A percentile compares a stretch with the other conserved stretches of the same genome.
These are phyloP conservation scores for Yarrowia phangngaensis DNA, from an alignment of 805 yeast species.

Conservation along the genomic window DNA sequence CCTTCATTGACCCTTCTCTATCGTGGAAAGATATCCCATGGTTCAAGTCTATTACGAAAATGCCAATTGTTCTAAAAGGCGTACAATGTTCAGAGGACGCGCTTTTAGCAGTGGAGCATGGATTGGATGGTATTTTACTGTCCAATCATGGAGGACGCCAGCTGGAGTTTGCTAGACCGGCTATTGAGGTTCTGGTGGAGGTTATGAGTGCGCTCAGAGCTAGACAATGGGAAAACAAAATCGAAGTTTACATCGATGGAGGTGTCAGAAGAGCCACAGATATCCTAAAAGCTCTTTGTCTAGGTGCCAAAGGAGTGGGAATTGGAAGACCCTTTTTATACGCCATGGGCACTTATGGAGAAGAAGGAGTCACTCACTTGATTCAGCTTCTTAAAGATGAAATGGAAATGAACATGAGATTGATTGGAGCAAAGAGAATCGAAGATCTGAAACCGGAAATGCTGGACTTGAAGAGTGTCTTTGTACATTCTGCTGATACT, in stretches of 20 bases:
- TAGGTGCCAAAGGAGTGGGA: slow-evolving; percentile 75
- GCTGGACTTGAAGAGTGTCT: slow-evolving; percentile 54
- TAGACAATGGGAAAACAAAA: slow-evolving; percentile 42
- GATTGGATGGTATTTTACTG: slow-evolving; percentile 72
- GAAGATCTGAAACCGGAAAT: slow-evolving; percentile 56
- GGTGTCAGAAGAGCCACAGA: slow-evolving; percentile 77
- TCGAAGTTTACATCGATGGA: slow-evolving; percentile 70
- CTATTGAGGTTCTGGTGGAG: slow-evolving; percentile 61
- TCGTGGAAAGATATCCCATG: slow-evolving; percentile 63
- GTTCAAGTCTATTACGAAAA: slow-evolving; percentile 52
- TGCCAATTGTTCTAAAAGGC: slow-evolving; percentile 76
- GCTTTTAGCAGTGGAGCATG: slow-evolving; percentile 63
- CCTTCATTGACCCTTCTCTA: slow-evolving; percentile 71
- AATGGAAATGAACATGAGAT: slow-evolving; percentile 70
- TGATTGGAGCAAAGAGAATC: slow-evolving; percentile 65
- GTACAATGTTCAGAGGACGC: slow-evolving; percentile 83
- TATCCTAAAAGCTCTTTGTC: slow-evolving; percentile 66
- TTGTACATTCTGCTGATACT: slow-evolving; percentile 39
- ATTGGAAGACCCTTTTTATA: slow-evolving; percentile 72
- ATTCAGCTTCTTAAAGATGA: slow-evolving; percentile 67
- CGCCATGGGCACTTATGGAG: slow-evolving; percentile 78
- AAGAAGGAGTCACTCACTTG: slow-evolving; percentile 63
- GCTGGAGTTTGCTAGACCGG: slow-evolving; percentile 75
- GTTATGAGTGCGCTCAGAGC: slow-evolving; percentile 59
- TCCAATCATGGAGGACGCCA: slow-evolving; percentile 92